phyloP scores from a whole-genome alignment of 1,284 basidiomycete genomes.

The Thecaphora frezii region DNA sequence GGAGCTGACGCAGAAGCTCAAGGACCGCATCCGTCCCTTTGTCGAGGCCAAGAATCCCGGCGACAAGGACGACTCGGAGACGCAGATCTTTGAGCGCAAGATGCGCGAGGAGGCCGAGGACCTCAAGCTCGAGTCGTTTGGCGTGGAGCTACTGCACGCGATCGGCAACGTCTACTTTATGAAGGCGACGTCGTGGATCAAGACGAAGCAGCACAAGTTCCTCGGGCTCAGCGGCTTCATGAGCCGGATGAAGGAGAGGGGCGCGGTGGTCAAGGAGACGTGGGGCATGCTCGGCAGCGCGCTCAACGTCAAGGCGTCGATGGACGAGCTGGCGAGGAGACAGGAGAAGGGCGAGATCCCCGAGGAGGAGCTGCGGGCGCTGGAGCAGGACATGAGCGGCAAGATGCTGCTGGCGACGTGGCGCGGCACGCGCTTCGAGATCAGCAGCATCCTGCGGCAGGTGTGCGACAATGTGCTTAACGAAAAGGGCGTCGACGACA shows the following conservation, averaged over 20 bases:
- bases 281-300: conserved; percentile 63
- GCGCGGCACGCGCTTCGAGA: conserved; percentile 52
- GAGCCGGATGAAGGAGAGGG: conserved; percentile 91
- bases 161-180: conserved; percentile 77
- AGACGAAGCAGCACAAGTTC: conserved; percentile 70
- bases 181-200: conserved; percentile 89
- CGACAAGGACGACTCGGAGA: conserved; percentile 78
- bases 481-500: conserved; percentile 55
- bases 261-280: conserved; percentile 66
- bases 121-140: conserved; percentile 96
- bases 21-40: conserved; percentile 57
- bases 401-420: conserved; percentile 64
- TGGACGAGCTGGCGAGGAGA: conserved; percentile 85
- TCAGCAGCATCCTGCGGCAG: conserved; percentile 48
- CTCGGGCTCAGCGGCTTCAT: conserved; percentile 86
- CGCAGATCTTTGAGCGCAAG: conserved; percentile 67
- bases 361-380: conserved; percentile 68
- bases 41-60: conserved; percentile 76
- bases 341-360: conserved; percentile 87
- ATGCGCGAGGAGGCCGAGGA: conserved; percentile 89
- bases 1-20: conserved; percentile 54
- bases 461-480: conserved; percentile 56
- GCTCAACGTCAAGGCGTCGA: conserved; percentile 63
- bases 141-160: conserved; percentile 74
- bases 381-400: conserved; percentile 92